Evolutionary conservation across 768 basidiomycete species (phyloP).

Genomic region (Podaxis rugospora): DNA sequence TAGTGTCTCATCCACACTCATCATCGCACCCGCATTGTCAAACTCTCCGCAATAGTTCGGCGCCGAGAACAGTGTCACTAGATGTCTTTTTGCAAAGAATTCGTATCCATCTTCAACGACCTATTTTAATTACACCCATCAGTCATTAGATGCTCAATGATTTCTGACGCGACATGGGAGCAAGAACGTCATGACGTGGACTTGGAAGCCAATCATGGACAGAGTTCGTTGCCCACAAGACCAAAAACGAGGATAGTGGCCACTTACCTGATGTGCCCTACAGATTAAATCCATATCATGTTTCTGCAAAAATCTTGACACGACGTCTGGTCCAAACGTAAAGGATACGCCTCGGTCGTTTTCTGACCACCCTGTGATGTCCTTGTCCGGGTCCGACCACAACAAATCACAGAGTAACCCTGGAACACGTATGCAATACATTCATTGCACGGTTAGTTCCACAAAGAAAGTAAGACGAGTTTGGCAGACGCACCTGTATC

Average conservation of each 20-base stretch:
- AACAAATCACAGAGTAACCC: slow-evolving; percentile 93
- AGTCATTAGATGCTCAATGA: not conserved
- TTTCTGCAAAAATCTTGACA: slow-evolving; percentile 96
- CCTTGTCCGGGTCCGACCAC: slow-evolving; percentile 99
- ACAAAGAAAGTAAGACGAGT: not conserved
- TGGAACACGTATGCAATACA: slow-evolving; percentile 6
- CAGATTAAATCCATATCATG: slow-evolving; percentile 99
- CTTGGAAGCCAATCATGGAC: not conserved
- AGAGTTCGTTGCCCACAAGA: not conserved
- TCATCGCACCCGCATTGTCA: slow-evolving; percentile 99
- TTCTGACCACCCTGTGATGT: slow-evolving; percentile 99
- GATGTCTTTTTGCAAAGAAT: slow-evolving; percentile 96
- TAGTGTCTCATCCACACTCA: slow-evolving; percentile 97
- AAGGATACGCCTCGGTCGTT: slow-evolving; percentile 99
- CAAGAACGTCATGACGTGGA: not conserved
- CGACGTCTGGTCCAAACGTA: slow-evolving; percentile 98
- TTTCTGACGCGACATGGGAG: not conserved
- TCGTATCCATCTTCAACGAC: slow-evolving; percentile 99
- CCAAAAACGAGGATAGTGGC: slow-evolving; percentile 2
- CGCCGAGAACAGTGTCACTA: slow-evolving; percentile 96
- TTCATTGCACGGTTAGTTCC: not conserved
- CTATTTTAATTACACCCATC: slow-evolving; percentile 30
- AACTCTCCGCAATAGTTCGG: slow-evolving; percentile 97
- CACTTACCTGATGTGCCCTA: slow-evolving; percentile 90
- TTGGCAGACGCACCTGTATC: slow-evolving; percentile 72